Conservation (phyloP, 331 rosid species). For the Telfairia occidentalis region DNA sequence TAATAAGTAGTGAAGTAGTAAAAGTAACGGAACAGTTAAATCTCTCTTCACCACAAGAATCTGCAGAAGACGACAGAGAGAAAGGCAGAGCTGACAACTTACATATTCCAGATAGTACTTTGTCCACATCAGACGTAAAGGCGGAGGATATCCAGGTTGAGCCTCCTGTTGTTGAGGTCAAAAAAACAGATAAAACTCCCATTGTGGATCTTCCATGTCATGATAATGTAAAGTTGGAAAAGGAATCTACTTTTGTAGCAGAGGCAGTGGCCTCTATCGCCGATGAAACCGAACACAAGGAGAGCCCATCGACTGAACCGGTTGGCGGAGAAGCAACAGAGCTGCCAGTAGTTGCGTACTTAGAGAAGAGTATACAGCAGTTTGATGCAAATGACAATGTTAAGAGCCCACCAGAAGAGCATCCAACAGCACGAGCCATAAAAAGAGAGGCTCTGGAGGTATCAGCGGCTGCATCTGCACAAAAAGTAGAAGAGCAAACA, state of each 20-base stretch:
- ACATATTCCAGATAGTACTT: conserved; percentile 12
- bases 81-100: conserved; percentile 21
- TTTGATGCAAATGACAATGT: conserved; percentile 11
- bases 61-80: conserved; percentile 31
- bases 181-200: conserved; percentile 24
- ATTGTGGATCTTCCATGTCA: conserved; percentile 14
- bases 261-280: conserved; percentile 10
- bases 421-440: conserved; percentile 10
- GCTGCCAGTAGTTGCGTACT: conserved; percentile 13
- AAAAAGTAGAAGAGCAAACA: conserved; percentile 30
- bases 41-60: conserved; percentile 18
- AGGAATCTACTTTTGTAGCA: conserved; percentile 15
- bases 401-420: conserved; percentile 22
- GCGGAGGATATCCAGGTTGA: conserved; percentile 23
- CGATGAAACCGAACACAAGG: conserved; percentile 20
- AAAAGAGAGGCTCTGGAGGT: conserved; percentile 11
- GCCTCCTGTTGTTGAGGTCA: conserved; percentile 16
- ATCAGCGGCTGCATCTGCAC: conserved; percentile 21
- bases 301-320: conserved; percentile 16
- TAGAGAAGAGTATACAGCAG: conserved; percentile 3
- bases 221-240: conserved; percentile 21
- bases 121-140: conserved; percentile 19
- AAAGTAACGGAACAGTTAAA: conserved; percentile 23
- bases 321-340: conserved; percentile 18
- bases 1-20: conserved; percentile 28